phyloP scores from a whole-genome alignment of 148 eudicot species.

The Amaranthus hypochondriacus region DNA sequence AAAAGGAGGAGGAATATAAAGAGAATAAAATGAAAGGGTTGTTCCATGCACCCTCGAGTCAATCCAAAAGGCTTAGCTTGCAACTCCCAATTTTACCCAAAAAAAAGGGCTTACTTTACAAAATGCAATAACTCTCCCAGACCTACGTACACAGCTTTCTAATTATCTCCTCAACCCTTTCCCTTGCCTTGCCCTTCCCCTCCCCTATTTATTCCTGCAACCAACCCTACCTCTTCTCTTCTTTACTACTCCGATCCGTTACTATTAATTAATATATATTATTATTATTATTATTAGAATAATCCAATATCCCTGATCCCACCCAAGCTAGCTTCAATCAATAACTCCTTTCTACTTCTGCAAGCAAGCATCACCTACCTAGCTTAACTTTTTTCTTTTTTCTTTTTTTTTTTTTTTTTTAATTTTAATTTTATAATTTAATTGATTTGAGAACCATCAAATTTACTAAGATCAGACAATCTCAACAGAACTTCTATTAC shows the following conservation, averaged over 20 bases:
- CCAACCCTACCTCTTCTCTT: constrained; percentile 36
- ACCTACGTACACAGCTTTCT: constrained; percentile 14
- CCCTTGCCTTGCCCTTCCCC: constrained; percentile 16
- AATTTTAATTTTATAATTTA: constrained; percentile 10
- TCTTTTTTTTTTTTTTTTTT: no score
- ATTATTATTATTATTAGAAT: constrained; percentile 30
- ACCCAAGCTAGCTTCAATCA: constrained; percentile 1
- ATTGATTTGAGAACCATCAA: constrained; percentile 8
- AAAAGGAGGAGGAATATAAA: no score
- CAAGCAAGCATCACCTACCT: constrained; percentile 25
- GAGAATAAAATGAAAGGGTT: no score
- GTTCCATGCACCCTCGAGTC: constrained; percentile 34
- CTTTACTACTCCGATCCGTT: background rate
- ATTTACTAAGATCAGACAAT: constrained; percentile 23
- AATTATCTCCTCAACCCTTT: constrained; percentile 1
- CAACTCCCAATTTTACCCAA: background rate
- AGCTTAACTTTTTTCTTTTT: no score
- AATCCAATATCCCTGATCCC: constrained; percentile 15
- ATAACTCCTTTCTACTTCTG: constrained; percentile 33
- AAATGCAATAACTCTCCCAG: constrained; percentile 49
- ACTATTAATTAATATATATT: no score
- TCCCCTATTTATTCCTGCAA: constrained; percentile 64
- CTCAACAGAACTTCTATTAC: constrained; percentile 13
- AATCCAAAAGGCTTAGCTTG: constrained; percentile 36
- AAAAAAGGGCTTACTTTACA: background rate